A percentile compares a stretch with the other conserved stretches of the same genome.
These are phyloP conservation scores for Alisma plantagoaquatica DNA, from an alignment of 106 monocot genomes.

Conservation along the genomic window DNA sequence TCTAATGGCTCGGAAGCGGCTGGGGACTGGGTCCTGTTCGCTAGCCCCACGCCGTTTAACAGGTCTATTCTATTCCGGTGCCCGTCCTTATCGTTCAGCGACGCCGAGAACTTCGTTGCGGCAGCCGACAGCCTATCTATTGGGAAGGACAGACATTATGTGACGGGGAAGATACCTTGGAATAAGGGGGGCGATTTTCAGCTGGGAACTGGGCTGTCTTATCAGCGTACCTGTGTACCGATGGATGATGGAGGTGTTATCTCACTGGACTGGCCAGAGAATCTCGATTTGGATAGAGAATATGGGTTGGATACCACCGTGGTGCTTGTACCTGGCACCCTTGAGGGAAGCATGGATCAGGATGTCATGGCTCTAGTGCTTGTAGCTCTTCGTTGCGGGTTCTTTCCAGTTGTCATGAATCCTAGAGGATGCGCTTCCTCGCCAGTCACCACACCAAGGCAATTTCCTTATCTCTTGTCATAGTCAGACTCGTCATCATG, in stretches of 20 bases:
- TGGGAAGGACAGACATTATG: constrained; percentile 39
- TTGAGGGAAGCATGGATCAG: constrained; percentile 60
- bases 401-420: constrained; percentile 87
- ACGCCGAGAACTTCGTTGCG: constrained; percentile 33
- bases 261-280: constrained; percentile 86
- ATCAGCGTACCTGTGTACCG: constrained; percentile 68
- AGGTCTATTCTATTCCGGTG: constrained; percentile 75
- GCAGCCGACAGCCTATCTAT: constrained; percentile 35
- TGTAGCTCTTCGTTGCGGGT: constrained; percentile 49
- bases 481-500: too few relatives aligned
- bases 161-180: constrained; percentile 32
- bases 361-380: constrained; percentile 44
- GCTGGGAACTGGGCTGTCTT: constrained; percentile 18
- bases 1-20: neutral
- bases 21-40: constrained; percentile 64
- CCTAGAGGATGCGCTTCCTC: constrained; percentile 90
- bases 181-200: neutral
- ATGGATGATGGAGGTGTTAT: constrained; percentile 87
- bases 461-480: neutral
- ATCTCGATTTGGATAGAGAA: constrained; percentile 69
- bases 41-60: constrained; percentile 84
- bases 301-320: constrained; percentile 69
- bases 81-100: constrained; percentile 59
- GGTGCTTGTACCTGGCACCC: constrained; percentile 69
- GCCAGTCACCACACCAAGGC: constrained; percentile 76